phyloP scores from a whole-genome alignment of 495 filamentous ascomycete genomes.

The Aspergillus funiculosus region DNA sequence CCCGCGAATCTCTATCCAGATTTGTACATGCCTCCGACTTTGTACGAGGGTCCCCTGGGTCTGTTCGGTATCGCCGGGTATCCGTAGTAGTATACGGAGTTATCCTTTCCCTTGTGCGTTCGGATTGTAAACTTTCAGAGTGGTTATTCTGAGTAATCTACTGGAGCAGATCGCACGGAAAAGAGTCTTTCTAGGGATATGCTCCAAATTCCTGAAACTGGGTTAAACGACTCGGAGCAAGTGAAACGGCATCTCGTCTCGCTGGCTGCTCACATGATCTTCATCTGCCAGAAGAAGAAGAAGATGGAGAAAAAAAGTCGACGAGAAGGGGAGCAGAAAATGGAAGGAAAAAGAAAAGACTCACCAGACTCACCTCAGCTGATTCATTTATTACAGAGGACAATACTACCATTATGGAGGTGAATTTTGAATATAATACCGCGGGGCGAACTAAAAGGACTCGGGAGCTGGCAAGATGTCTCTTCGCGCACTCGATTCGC shows the following conservation, averaged over 20 bases:
- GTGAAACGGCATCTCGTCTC: no score
- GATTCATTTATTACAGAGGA: slow-evolving; percentile 1
- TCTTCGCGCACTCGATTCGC: slow-evolving; percentile 30
- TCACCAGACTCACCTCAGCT: slow-evolving; percentile 15
- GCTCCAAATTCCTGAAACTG: slow-evolving; percentile 1
- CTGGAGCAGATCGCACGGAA: slow-evolving; percentile 1
- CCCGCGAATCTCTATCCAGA: slow-evolving; percentile 2
- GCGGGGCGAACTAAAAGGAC: slow-evolving; percentile 25
- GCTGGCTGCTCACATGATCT: slow-evolving; percentile 9
- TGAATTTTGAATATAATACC: no score
- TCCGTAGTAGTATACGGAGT: not conserved
- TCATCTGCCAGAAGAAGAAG: not conserved
- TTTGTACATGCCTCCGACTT: slow-evolving; percentile 11
- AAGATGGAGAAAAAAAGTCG: not conserved
- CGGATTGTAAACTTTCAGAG: no score
- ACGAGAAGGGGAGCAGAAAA: not conserved
- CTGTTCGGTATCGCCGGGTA: no score
- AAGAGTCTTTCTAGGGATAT: not conserved
- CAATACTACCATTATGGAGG: slow-evolving; percentile 16
- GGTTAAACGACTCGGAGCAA: not conserved
- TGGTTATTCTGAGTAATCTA: no score
- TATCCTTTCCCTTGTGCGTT: not conserved
- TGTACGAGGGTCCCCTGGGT: no score
- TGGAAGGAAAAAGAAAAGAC: not conserved
- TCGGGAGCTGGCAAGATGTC: slow-evolving; percentile 18